Evolutionary conservation across 768 basidiomycete genomes (phyloP).

Genomic region (Cyathus striatus): DNA sequence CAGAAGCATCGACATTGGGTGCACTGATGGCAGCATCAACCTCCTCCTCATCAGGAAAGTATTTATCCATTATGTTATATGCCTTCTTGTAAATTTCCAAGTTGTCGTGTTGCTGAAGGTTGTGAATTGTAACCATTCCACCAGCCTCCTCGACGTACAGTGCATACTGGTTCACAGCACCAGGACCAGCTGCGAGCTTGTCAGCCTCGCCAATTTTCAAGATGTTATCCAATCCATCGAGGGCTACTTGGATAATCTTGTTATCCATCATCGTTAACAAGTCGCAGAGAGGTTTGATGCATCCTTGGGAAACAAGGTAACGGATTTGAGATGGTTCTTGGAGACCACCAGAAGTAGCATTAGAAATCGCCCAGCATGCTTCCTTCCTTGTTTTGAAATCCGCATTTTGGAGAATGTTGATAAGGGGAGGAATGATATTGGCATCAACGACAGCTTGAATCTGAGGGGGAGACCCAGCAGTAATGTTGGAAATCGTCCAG

Average conservation of each 20-base stretch:
- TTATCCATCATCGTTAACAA: slow-evolving; percentile 98
- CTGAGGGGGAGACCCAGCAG: slow-evolving; percentile 94
- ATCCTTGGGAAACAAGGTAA: slow-evolving; percentile 95
- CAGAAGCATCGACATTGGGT: slow-evolving; percentile 69
- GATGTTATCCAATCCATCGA: slow-evolving; percentile 98
- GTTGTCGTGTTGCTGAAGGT: slow-evolving; percentile 99
- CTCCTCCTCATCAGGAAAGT: slow-evolving; percentile 98
- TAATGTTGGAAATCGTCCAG: slow-evolving; percentile 99
- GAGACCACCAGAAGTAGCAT: slow-evolving; percentile 95
- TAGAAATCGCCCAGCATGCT: slow-evolving; percentile 99
- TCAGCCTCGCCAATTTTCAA: slow-evolving; percentile 97
- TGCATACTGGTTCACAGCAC: slow-evolving; percentile 89
- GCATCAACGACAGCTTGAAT: slow-evolving; percentile 98
- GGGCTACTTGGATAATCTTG: slow-evolving; percentile 98
- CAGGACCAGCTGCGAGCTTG: slow-evolving; percentile 75
- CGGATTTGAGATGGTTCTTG: slow-evolving; percentile 97
- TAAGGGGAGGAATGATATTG: slow-evolving; percentile 95
- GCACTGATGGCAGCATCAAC: slow-evolving; percentile 77
- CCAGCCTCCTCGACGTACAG: slow-evolving; percentile 95
- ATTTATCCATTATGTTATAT: slow-evolving; percentile 97
- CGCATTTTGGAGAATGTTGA: slow-evolving; percentile 95
- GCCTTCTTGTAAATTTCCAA: slow-evolving; percentile 99
- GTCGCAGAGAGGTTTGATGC: slow-evolving; percentile 98
- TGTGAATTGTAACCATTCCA: slow-evolving; percentile 98
- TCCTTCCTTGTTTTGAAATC: slow-evolving; percentile 99